Conservation (phyloP, 768 basidiomycete genomes). For the Clavaria fumosa region DNA sequence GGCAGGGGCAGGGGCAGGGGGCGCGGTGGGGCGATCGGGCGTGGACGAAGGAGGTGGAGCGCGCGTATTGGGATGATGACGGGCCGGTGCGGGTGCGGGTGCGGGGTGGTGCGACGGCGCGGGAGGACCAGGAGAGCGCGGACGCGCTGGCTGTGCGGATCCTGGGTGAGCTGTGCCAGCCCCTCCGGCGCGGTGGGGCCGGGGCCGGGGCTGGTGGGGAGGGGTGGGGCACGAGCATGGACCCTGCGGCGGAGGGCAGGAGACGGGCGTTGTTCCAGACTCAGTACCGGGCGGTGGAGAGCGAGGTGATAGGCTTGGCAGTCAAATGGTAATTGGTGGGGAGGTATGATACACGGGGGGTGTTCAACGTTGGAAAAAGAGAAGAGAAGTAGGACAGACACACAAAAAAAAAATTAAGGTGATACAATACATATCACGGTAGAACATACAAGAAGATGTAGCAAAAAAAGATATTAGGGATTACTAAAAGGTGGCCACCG, state of each 20-base stretch:
- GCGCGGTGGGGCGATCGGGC: constrained; percentile 72
- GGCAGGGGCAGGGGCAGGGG: constrained; percentile 22
- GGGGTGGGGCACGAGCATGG: constrained; percentile 8
- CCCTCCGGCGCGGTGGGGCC: too few species aligned
- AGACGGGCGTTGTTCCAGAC: constrained; percentile 51
- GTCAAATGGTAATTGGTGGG: constrained; percentile 47
- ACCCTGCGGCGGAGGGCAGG: constrained; percentile 27
- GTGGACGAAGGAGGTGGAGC: constrained; percentile 73
- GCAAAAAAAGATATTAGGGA: too few species aligned
- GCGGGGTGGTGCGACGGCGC: constrained; percentile 3
- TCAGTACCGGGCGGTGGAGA: constrained; percentile 72
- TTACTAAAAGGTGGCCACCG: too few species aligned
- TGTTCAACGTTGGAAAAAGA: too few species aligned
- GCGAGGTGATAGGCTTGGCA: constrained; percentile 61
- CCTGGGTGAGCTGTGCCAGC: constrained; percentile 6
- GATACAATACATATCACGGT: too few species aligned
- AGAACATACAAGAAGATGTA: too few species aligned
- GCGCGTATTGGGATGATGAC: constrained; percentile 56
- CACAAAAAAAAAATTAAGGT: too few species aligned
- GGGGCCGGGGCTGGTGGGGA: neutral
- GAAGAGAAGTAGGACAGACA: too few species aligned
- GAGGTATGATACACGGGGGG: too few species aligned
- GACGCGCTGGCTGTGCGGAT: constrained; percentile 4
- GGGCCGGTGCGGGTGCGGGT: constrained; percentile 11
- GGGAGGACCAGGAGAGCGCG: constrained; percentile 2